Base-by-base conservation (phyloP, 83 land plant genomes). In the Diphasiastrum complanatum region DNA sequence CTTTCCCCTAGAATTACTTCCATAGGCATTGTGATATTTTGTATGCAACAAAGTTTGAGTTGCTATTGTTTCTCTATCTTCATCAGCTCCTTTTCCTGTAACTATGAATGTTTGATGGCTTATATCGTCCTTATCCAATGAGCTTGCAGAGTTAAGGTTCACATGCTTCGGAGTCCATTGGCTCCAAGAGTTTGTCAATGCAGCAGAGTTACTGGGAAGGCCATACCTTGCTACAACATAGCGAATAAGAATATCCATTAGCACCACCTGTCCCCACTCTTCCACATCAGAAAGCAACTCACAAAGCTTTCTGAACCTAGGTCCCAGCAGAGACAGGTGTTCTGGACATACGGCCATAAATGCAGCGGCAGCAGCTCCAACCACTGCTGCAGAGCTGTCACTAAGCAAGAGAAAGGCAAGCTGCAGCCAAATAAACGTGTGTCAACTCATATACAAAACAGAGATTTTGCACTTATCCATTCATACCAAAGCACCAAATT, bases 351-450 rank as follows among this genome's bases (percentile, higher is more conserved):
- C 63, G 48, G 81, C 67, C 54, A 74, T 74, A 66, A 80, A 95
- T 32, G 97, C 86, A 18, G 87, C 83, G 41, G 97, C 89, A 36
- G 97, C 97, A 65, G 99, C 86, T 63, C 97, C 99, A 72, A 89
- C 72, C 23, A 95, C 99, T 33, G 83, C 86, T 58, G 93, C 85
- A 29, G 87, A 95, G 31, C 66, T 74, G 60, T 95, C 99, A 65
- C 61, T 81, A 47, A 95, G 58, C 69, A 95, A 75, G 55, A 89
- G 30, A 52, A 77, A 76, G 24, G 89, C 75, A 55, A 95, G 74
- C 99, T 95, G 85, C 70, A 78, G 8, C 8, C 14, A 36, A 63
- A 29, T 29, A 10, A 34, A 75, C 22, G 19, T 30, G 50, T 33
- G 59, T 35, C 31, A 29, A 12, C 41, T 35, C 29, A 10, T 36